phyloP scores from a whole-genome alignment of 2,329 filamentous ascomycete genomes.

The Aspergillus novofumigatus region DNA sequence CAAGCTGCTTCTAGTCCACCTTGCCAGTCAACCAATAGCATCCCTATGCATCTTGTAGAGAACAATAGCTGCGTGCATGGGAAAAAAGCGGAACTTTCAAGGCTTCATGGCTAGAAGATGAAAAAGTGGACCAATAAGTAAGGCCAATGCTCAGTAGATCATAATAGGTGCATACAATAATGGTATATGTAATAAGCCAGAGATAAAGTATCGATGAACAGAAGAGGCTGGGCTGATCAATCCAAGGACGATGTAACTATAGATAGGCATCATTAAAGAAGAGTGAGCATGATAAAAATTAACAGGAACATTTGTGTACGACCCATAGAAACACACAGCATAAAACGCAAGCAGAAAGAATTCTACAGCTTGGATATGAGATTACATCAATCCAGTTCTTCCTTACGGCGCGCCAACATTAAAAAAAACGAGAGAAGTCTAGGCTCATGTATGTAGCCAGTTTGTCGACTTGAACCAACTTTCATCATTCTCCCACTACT shows the following conservation, averaged over 20 bases:
- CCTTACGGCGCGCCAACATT: not conserved
- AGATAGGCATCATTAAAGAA: not conserved
- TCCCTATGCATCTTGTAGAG: not conserved
- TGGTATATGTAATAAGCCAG: no score
- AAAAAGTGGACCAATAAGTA: not conserved
- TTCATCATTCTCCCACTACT: not conserved
- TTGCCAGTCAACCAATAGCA: not conserved
- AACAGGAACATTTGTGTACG: not conserved
- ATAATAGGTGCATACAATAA: no score
- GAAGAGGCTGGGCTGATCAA: no score
- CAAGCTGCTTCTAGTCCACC: not conserved
- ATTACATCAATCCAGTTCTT: not conserved
- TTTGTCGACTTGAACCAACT: not conserved
- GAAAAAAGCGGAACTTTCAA: not conserved
- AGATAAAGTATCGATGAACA: no score
- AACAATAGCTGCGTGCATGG: not conserved
- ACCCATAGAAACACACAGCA: not conserved
- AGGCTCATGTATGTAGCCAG: not conserved
- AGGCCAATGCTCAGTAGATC: not conserved
- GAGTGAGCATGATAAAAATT: not conserved
- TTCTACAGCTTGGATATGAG: not conserved
- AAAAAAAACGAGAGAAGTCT: not conserved
- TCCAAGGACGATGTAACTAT: no score
- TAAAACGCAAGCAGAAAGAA: not conserved
- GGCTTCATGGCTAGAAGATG: not conserved